Evolutionary conservation across 805 yeast species (phyloP).

Genomic region (Metschnikowia gruessii): DNA sequence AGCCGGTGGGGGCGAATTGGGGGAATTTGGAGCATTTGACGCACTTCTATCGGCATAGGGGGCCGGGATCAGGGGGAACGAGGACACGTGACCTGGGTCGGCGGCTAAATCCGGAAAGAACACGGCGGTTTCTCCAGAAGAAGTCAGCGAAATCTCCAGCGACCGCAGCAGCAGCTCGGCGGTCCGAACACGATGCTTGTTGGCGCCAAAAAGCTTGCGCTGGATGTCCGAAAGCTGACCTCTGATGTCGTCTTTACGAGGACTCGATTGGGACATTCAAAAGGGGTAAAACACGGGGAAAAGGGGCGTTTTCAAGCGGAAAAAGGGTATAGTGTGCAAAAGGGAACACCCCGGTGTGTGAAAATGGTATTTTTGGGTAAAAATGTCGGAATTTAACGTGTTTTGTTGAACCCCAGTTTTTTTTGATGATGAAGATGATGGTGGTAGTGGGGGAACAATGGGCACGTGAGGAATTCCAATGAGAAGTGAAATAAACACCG

Average conservation of each 20-base stretch:
- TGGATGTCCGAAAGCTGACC: conserved; percentile 42
- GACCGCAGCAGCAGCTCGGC: background rate
- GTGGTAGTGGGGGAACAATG: too few species aligned
- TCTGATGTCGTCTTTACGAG: conserved; percentile 31
- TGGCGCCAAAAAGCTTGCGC: conserved; percentile 28
- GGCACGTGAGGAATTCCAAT: too few species aligned
- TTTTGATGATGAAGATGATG: too few species aligned
- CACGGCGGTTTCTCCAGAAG: background rate
- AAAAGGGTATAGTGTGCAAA: too few species aligned
- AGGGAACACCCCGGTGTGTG: too few species aligned
- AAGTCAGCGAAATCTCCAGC: background rate
- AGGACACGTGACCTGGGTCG: too few species aligned
- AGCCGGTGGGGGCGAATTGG: background rate
- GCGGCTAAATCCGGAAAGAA: conserved; percentile 1
- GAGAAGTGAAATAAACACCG: too few species aligned
- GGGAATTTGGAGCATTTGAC: background rate
- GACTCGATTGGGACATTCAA: conserved; percentile 15
- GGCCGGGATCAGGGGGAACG: background rate
- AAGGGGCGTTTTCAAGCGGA: too few species aligned
- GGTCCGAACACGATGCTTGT: conserved; percentile 8
- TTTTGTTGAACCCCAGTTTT: too few species aligned
- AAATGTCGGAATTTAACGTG: background rate
- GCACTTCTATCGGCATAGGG: conserved; percentile 1
- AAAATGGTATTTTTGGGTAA: too few species aligned
- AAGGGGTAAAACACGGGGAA: background rate